These are phyloP conservation scores for Ceratobasidium theobromae DNA, from an alignment of 1,284 basidiomycete species.

Conservation along the genomic window DNA sequence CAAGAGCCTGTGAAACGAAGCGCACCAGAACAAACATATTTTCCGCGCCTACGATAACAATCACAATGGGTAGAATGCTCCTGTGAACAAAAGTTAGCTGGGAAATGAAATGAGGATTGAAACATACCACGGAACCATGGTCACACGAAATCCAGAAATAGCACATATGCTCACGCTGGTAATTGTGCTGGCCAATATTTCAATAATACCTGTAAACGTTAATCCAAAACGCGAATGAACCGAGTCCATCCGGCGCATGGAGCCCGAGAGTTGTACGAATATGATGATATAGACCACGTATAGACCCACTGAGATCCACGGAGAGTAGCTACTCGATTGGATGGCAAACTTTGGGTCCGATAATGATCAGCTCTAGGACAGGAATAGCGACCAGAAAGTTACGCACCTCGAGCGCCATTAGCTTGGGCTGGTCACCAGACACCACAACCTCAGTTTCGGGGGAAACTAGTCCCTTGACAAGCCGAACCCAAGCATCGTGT, in stretches of 20 bases:
- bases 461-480: conserved; percentile 53
- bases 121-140: conserved; percentile 81
- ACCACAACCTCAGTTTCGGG: conserved; percentile 49
- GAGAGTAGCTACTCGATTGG: conserved; percentile 43
- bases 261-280: conserved; percentile 74
- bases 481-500: conserved; percentile 63
- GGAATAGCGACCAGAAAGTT: not conserved
- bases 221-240: conserved; percentile 92
- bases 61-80: conserved; percentile 88
- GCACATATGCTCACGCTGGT: conserved; percentile 91
- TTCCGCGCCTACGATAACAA: conserved; percentile 94
- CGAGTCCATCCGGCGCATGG: conserved; percentile 75
- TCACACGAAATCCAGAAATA: conserved; percentile 79
- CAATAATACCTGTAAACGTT: conserved; percentile 89
- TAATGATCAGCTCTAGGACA: not conserved
- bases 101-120: conserved; percentile 5
- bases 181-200: conserved; percentile 88
- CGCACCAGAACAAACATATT: conserved; percentile 94
- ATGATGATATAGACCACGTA: conserved; percentile 80
- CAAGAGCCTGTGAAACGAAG: conserved; percentile 16
- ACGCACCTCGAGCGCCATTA: conserved; percentile 70
- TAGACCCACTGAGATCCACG: conserved; percentile 69
- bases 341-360: conserved; percentile 13
- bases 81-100: conserved; percentile 45
- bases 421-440: conserved; percentile 58